These are phyloP conservation scores for Sporothrix pseudoabietina DNA, from an alignment of 2,329 filamentous ascomycete genomes.

Conservation along the genomic window DNA sequence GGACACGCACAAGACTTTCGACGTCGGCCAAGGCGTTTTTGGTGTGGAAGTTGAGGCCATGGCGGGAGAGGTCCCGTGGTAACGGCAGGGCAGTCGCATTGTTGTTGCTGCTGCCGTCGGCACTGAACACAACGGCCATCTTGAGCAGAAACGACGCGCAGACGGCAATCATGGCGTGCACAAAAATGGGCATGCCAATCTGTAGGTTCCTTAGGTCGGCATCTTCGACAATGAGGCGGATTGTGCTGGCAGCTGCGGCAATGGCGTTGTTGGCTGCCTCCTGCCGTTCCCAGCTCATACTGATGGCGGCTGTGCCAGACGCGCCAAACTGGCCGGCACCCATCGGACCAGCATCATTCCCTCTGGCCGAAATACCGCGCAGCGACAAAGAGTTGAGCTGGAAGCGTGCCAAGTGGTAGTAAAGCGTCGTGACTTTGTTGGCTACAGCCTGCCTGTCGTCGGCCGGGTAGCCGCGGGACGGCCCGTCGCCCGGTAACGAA, in stretches of 20 bases:
- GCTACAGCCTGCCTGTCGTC: background rate
- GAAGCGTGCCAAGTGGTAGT: conserved; percentile 5
- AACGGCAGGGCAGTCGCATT: background rate
- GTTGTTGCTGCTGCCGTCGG: background rate
- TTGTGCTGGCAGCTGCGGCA: background rate
- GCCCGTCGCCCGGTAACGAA: background rate
- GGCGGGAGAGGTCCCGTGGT: background rate
- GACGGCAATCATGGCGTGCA: background rate
- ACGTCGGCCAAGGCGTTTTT: background rate
- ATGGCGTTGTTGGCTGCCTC: background rate
- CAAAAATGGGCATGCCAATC: conserved; percentile 2
- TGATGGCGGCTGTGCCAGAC: background rate
- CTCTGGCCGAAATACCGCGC: background rate
- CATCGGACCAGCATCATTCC: background rate
- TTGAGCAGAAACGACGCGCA: background rate
- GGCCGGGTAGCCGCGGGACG: background rate
- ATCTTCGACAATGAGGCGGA: background rate
- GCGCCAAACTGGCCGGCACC: background rate
- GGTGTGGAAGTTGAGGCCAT: background rate
- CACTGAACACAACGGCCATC: background rate
- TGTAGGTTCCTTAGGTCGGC: background rate
- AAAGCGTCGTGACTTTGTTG: background rate
- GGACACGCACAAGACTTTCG: background rate
- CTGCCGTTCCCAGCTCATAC: conserved; percentile 4
- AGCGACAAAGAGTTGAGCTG: background rate